Percentiles rank a stretch among this genome's conserved stretches.
phyloP scores from a whole-genome alignment of 441 rosid species.

The Erodium texanum region DNA sequence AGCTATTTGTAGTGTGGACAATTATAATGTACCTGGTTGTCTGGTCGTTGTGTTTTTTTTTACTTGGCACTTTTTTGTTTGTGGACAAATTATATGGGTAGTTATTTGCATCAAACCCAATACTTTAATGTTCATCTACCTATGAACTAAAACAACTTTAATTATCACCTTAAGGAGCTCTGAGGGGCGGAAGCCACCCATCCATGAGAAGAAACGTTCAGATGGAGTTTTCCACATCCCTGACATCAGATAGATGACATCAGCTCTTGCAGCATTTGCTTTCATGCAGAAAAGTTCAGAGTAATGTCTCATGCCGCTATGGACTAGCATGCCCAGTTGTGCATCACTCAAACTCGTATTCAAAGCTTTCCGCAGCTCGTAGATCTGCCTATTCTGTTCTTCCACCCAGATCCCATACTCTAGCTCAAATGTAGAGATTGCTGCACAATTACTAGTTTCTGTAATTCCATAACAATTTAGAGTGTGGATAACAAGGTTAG shows the following conservation, averaged over 20 bases:
- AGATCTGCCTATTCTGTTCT: slow-evolving; percentile 43
- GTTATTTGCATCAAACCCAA: no score
- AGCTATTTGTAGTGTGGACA: no score
- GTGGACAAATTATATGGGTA: no score
- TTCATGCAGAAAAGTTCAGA: slow-evolving; percentile 56
- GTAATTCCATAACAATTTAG: background rate
- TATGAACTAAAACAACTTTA: background rate
- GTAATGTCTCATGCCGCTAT: slow-evolving; percentile 49
- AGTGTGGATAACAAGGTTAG: background rate
- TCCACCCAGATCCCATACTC: slow-evolving; percentile 60
- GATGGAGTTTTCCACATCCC: slow-evolving; percentile 60
- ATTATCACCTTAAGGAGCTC: slow-evolving; percentile 44
- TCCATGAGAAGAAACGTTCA: slow-evolving; percentile 59
- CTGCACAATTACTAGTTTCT: slow-evolving; percentile 22
- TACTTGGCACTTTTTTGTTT: no score
- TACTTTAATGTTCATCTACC: no score
- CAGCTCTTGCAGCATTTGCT: slow-evolving; percentile 44
- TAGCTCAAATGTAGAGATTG: slow-evolving; percentile 53
- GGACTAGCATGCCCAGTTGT: slow-evolving; percentile 47
- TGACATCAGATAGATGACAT: slow-evolving; percentile 52
- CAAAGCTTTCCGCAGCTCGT: slow-evolving; percentile 43
- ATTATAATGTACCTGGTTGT: no score
- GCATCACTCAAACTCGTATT: slow-evolving; percentile 38
- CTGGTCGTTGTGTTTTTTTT: no score
- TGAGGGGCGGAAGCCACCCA: slow-evolving; percentile 59